Conservation (phyloP, 495 filamentous ascomycete species). For the Pyrenopolyporus hunteri region DNA sequence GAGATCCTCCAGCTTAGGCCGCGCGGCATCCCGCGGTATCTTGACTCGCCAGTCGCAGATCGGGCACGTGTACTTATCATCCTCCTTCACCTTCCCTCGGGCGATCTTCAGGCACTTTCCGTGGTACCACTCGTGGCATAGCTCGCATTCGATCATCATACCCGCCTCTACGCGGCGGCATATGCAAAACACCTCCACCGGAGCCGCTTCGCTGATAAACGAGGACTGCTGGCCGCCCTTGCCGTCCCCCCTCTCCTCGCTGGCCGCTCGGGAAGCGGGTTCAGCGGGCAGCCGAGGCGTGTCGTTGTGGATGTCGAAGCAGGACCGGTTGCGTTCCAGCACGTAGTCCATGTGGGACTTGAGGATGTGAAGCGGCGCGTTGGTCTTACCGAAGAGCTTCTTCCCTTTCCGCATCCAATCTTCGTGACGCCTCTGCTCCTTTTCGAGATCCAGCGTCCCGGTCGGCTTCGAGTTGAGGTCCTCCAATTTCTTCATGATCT, state of each 20-base stretch:
- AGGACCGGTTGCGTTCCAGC: constrained; percentile 81
- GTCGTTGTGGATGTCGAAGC: constrained; percentile 87
- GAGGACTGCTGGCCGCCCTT: constrained; percentile 45
- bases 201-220: constrained; percentile 52
- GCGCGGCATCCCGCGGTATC: constrained; percentile 96
- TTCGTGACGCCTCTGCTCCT: constrained; percentile 93
- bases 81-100: constrained; percentile 94
- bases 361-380: constrained; percentile 93
- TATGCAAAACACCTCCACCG: constrained; percentile 93
- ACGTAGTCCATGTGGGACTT: constrained; percentile 94
- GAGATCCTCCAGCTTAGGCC: constrained; percentile 93
- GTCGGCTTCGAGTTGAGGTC: constrained; percentile 89
- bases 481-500: constrained; percentile 83
- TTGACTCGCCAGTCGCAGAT: constrained; percentile 98
- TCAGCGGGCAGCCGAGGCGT: constrained; percentile 89
- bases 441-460: constrained; percentile 91
- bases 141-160: constrained; percentile 99
- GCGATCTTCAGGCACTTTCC: constrained; percentile 99
- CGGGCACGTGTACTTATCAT: constrained; percentile 97
- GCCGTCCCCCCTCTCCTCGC: constrained; percentile 58
- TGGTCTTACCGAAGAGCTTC: constrained; percentile 98
- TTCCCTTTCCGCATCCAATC: constrained; percentile 99
- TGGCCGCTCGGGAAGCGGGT: constrained; percentile 84
- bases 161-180: constrained; percentile 91
- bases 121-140: constrained; percentile 99